Conservation (phyloP, 768 basidiomycete genomes). For the Cytidiella melzeri region DNA sequence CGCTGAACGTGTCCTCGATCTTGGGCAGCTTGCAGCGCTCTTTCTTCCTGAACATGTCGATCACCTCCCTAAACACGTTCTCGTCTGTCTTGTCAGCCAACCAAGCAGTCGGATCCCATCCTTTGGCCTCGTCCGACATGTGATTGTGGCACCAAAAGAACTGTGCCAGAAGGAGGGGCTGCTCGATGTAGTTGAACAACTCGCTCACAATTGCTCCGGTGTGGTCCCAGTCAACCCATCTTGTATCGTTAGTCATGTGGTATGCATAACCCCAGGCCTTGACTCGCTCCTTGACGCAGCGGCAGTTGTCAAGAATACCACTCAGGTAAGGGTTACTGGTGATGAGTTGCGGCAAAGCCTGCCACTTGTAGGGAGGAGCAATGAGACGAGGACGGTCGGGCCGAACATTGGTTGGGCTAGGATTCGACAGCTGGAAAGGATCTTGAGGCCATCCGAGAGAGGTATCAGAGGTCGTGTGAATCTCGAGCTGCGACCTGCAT, state of each 20-base stretch:
- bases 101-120: no score
- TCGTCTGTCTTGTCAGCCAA: no score
- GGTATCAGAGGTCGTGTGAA: slow-evolving; percentile 47
- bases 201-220: no score
- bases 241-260: slow-evolving; percentile 86
- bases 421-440: slow-evolving; percentile 60
- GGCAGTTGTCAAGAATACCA: slow-evolving; percentile 88
- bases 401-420: slow-evolving; percentile 55
- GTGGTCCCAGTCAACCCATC: slow-evolving; percentile 90
- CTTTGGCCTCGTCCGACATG: no score
- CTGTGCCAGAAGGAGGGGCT: no score
- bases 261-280: slow-evolving; percentile 92
- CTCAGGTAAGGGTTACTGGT: slow-evolving; percentile 82
- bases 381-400: slow-evolving; percentile 85
- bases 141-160: no score
- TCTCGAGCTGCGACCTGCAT: no score
- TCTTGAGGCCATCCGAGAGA: slow-evolving; percentile 75
- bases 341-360: slow-evolving; percentile 72
- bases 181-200: no score
- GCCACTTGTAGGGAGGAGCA: slow-evolving; percentile 91
- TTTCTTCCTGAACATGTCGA: no score
- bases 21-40: no score
- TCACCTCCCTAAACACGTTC: no score
- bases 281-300: slow-evolving; percentile 83
- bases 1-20: no score